phyloP scores from a whole-genome alignment of 768 basidiomycete species.

The Fistulinella prunicolor region DNA sequence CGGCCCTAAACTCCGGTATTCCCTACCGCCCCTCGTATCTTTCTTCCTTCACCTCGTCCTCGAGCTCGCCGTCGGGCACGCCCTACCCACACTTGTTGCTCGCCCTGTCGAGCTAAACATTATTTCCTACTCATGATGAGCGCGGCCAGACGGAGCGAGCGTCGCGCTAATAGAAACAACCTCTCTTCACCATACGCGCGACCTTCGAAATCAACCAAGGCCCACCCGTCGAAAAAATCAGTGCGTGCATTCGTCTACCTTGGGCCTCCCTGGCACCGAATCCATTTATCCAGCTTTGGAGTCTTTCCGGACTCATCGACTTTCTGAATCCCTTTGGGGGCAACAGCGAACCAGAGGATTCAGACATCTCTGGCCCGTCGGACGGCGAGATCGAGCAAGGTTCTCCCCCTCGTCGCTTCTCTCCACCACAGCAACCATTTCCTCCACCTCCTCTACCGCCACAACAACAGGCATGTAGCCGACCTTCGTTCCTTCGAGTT shows the following conservation, averaged over 20 bases:
- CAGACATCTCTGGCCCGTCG: slow-evolving; percentile 16
- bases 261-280: slow-evolving; percentile 11
- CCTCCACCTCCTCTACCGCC: slow-evolving; percentile 22
- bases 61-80: slow-evolving; percentile 7
- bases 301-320: slow-evolving; percentile 46
- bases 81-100: not conserved
- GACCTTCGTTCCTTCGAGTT: slow-evolving; percentile 13
- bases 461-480: slow-evolving; percentile 27
- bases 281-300: slow-evolving; percentile 41
- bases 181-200: slow-evolving; percentile 58
- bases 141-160: slow-evolving; percentile 48
- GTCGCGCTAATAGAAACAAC: slow-evolving; percentile 35
- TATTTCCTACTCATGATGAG: slow-evolving; percentile 45
- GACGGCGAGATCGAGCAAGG: slow-evolving; percentile 29
- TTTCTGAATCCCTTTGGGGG: slow-evolving; percentile 48
- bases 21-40: slow-evolving; percentile 22
- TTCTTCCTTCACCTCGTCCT: slow-evolving; percentile 15
- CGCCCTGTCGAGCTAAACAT: slow-evolving; percentile 3
- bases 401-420: slow-evolving; percentile 24
- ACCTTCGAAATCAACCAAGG: slow-evolving; percentile 25
- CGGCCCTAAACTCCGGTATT: slow-evolving; percentile 32
- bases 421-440: slow-evolving; percentile 22
- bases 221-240: slow-evolving; percentile 42
- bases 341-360: slow-evolving; percentile 20
- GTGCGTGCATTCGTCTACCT: slow-evolving; percentile 30